Evolutionary conservation across 352 stramenopile genomes (phyloP).

Genomic region (Globisporangium canariense): DNA sequence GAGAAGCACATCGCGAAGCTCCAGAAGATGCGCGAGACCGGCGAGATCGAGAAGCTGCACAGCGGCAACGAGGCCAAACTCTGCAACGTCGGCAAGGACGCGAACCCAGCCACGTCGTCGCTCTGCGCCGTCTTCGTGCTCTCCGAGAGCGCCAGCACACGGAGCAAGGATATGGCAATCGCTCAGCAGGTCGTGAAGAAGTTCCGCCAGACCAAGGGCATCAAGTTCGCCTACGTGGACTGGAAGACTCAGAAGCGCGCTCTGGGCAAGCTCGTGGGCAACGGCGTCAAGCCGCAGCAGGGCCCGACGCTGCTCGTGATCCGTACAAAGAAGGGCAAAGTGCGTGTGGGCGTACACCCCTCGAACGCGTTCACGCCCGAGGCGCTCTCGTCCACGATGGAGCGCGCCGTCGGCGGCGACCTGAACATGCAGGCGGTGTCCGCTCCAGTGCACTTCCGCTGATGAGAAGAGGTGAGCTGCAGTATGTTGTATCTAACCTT

Average conservation of each 20-base stretch:
- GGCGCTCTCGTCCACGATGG: constrained; percentile 59
- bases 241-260: constrained; percentile 57
- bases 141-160: constrained; percentile 39
- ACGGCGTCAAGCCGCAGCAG: constrained; percentile 12
- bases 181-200: constrained; percentile 54
- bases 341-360: constrained; percentile 46
- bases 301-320: constrained; percentile 57
- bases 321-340: constrained; percentile 60
- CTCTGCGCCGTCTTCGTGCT: constrained; percentile 74
- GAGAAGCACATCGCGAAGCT: constrained; percentile 74
- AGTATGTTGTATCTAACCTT: not conserved
- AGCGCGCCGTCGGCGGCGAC: constrained; percentile 70
- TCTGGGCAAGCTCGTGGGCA: constrained; percentile 48
- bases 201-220: constrained; percentile 59
- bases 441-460: constrained; percentile 40
- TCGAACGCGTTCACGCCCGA: constrained; percentile 41
- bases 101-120: constrained; percentile 43
- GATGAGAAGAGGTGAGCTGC: not conserved
- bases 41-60: constrained; percentile 73
- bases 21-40: constrained; percentile 56
- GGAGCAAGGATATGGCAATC: constrained; percentile 45
- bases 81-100: constrained; percentile 70
- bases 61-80: constrained; percentile 67
- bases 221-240: constrained; percentile 73
- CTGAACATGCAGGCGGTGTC: constrained; percentile 36